Evolutionary conservation across 169 alveolate genomes (phyloP).

Genomic region (Plasmodium falciparum): DNA sequence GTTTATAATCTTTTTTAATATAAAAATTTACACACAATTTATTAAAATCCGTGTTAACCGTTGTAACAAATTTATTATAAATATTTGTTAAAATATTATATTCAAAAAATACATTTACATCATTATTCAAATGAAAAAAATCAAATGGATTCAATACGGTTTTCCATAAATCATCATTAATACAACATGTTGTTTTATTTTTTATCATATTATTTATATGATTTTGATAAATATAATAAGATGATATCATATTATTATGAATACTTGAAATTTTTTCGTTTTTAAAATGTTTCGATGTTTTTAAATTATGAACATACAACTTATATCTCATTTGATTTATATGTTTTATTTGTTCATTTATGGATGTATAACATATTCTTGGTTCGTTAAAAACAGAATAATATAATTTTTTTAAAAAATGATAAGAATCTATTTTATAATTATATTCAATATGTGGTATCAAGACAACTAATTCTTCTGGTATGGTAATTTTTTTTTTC

Average conservation of each 20-base stretch:
- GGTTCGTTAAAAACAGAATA: conserved; percentile 11
- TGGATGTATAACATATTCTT: neutral
- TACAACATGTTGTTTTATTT: neutral
- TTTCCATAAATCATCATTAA: conserved; percentile 37
- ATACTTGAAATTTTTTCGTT: conserved; percentile 9
- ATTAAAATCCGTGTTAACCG: neutral
- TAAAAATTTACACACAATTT: conserved; percentile 22
- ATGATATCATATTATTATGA: conserved; percentile 1
- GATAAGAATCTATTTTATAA: conserved; percentile 20
- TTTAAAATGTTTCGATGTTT: neutral
- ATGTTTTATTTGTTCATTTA: conserved; percentile 43
- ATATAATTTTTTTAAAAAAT: conserved; percentile 15
- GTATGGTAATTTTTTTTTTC: conserved; percentile 17
- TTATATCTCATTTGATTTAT: conserved; percentile 33
- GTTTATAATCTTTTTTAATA: neutral
- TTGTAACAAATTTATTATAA: neutral
- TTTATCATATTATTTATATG: conserved; percentile 19
- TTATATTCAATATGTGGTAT: conserved; percentile 19
- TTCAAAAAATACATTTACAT: conserved; percentile 44
- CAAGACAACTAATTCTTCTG: conserved; percentile 40
- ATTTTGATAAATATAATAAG: conserved; percentile 37
- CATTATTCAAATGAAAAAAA: conserved; percentile 34
- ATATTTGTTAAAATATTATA: conserved; percentile 8
- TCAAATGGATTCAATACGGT: conserved; percentile 35
- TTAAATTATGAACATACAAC: conserved; percentile 8